These are phyloP conservation scores for Kernera saxatilis DNA, from an alignment of 345 rosid genomes.

Conservation along the genomic window DNA sequence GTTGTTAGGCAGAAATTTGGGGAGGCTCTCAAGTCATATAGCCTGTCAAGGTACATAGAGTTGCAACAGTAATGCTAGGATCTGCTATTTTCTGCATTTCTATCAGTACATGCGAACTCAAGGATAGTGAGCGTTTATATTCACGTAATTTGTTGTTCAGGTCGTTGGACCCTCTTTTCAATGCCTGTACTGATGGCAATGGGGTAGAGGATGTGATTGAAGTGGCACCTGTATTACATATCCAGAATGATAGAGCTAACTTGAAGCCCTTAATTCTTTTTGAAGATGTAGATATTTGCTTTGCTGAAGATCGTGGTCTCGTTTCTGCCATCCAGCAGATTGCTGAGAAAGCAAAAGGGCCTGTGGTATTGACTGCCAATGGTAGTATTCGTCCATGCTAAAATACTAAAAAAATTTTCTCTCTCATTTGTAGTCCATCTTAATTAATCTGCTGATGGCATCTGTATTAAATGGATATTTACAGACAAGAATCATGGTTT, in stretches of 20 bases:
- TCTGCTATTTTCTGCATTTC: constrained; percentile 11
- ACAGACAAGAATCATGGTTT: constrained; percentile 59
- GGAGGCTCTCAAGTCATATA: constrained; percentile 69
- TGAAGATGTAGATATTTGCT: constrained; percentile 86
- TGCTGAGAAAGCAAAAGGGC: constrained; percentile 85
- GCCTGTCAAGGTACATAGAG: constrained; percentile 54
- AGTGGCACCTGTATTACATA: constrained; percentile 28
- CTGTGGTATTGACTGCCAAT: constrained; percentile 78
- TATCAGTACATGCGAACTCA: neutral
- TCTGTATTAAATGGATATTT: constrained; percentile 24
- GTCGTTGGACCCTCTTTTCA: constrained; percentile 48
- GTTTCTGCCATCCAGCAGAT: constrained; percentile 77
- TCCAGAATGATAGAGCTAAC: constrained; percentile 32
- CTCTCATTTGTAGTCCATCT: neutral
- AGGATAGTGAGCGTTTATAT: constrained; percentile 1
- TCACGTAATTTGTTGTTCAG: constrained; percentile 40
- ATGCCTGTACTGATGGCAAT: constrained; percentile 34
- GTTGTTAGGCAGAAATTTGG: constrained; percentile 78
- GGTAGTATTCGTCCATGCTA: constrained; percentile 40
- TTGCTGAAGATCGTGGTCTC: constrained; percentile 91
- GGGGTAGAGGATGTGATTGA: constrained; percentile 37
- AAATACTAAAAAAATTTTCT: neutral
- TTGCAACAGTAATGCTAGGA: constrained; percentile 18
- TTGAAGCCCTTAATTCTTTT: constrained; percentile 73
- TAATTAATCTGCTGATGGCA: neutral